Conservation (phyloP, 805 yeast species). For the Candida wancherniae region DNA sequence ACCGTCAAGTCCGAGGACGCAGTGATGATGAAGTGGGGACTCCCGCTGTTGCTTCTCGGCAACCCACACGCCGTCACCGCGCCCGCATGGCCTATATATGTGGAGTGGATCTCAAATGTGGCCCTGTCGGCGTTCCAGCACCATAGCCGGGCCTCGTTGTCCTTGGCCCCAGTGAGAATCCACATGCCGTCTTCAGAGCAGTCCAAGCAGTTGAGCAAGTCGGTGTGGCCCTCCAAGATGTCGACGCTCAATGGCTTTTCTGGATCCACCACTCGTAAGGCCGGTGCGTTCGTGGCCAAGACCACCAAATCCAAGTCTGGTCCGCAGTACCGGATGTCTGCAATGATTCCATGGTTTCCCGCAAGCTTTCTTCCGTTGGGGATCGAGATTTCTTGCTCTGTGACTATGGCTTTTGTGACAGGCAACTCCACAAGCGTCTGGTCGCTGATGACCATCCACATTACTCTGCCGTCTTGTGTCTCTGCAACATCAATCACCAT, state of each 20-base stretch:
- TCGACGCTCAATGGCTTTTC: slow-evolving; percentile 55
- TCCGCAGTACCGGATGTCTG: slow-evolving; percentile 79
- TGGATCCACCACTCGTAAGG: slow-evolving; percentile 69
- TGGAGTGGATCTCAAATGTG: slow-evolving; percentile 46
- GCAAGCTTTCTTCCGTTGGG: slow-evolving; percentile 57
- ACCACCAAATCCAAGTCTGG: slow-evolving; percentile 58
- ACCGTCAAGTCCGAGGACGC: slow-evolving; percentile 83
- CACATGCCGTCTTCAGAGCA: slow-evolving; percentile 75
- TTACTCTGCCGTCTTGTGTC: slow-evolving; percentile 23
- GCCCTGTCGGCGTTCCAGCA: slow-evolving; percentile 42
- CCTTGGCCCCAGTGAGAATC: slow-evolving; percentile 92
- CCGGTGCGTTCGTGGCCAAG: slow-evolving; percentile 90
- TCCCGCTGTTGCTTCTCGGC: slow-evolving; percentile 45
- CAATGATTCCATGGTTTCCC: slow-evolving; percentile 94
- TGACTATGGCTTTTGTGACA: slow-evolving; percentile 30
- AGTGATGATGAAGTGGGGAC: slow-evolving; percentile 71
- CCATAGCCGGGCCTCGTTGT: slow-evolving; percentile 84
- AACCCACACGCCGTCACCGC: slow-evolving; percentile 79
- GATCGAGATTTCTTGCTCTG: slow-evolving; percentile 22
- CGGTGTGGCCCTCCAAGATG: slow-evolving; percentile 76
- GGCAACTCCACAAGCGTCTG: slow-evolving; percentile 60
- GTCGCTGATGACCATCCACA: slow-evolving; percentile 68
- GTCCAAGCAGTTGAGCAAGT: slow-evolving; percentile 77
- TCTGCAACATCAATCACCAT: slow-evolving; percentile 57
- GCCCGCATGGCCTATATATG: slow-evolving; percentile 81